Base-by-base conservation (phyloP, 441 rosid species). In the Hura crepitans region DNA sequence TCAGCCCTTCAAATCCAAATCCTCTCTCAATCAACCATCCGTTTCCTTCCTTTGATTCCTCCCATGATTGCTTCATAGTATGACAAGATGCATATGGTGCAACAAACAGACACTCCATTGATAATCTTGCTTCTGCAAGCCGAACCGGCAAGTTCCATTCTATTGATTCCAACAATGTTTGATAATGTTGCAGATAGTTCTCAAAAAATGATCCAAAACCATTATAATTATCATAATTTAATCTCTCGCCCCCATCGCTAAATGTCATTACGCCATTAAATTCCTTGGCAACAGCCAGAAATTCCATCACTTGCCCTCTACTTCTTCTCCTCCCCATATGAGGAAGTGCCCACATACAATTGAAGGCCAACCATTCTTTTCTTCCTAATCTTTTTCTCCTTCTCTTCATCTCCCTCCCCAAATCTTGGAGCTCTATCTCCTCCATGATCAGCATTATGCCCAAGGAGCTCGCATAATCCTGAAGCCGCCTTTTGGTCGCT, bases 51-150 rank as follows among this genome's bases (percentile, higher is more conserved):
- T 35, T 58, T 4, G 49, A 51, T 59, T 83, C 86, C 37, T 71
- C 75, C 90, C 86, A 86, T 58, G 63, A 74, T 53, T 70, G 59
- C 39, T 66, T 60, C 80, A 82, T 77, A 66, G 71, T 77, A 15
- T 39, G 58, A 39, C 71, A 50, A 35, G 71, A 66, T 4, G 77
- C 63, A 30, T 13, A 64, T 31, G 87, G 89, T 8, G 71, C 69
- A 30, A 82, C 72, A 42, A 86, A 86, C 2, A 86, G 81, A 60
- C 68, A 68, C 62, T 86, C 87, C 80, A 82, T 62, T 2, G 83
- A 79, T 64, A 81, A 28, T 66, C 84, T 82, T 55, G 87, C 87
- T 68, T 82, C 80, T 8, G 43, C 37, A 1, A 84, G 72, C 28
- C 68, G 62, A 6, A 28, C 18, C 2, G 81, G 70, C 18, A 84